A percentile compares a stretch with the other conserved stretches of the same genome.
Evolutionary conservation across 2,329 filamentous ascomycete species (phyloP).

Genomic region (Neonectria neomacrospora): DNA sequence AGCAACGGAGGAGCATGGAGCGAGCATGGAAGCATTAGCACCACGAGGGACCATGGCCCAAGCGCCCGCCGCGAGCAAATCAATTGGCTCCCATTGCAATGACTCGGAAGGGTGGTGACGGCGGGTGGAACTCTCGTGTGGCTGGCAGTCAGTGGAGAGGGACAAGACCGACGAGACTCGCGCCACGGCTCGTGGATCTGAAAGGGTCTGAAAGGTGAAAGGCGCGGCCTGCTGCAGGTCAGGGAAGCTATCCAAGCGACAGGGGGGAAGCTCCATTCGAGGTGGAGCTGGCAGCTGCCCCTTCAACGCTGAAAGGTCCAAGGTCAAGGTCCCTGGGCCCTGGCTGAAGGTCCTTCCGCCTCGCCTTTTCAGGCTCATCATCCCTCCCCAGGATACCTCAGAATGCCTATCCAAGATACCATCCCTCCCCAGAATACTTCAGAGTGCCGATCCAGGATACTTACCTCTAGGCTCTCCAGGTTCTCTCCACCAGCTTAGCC

Average conservation of each 20-base stretch:
- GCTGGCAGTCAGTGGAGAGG: slow-evolving; percentile 37
- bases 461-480: no score
- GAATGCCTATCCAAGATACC: no score
- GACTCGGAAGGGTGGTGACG: slow-evolving; percentile 43
- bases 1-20: slow-evolving; percentile 10
- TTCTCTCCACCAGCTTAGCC: not conserved
- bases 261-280: slow-evolving; percentile 42
- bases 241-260: slow-evolving; percentile 40
- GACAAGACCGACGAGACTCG: slow-evolving; percentile 21
- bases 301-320: slow-evolving; percentile 37
- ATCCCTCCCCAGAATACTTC: not conserved
- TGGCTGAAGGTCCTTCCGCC: slow-evolving; percentile 38
- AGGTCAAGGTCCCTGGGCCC: slow-evolving; percentile 30
- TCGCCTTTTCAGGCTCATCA: slow-evolving; percentile 13
- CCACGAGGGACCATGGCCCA: slow-evolving; percentile 38
- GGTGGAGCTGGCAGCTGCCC: slow-evolving; percentile 41
- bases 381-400: not conserved
- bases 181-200: slow-evolving; percentile 20
- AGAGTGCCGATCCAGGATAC: no score
- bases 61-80: slow-evolving; percentile 42
- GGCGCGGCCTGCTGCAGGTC: slow-evolving; percentile 29
- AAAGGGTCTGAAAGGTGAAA: not conserved
- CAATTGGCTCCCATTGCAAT: slow-evolving; percentile 47
- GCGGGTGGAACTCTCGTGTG: slow-evolving; percentile 15
- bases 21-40: slow-evolving; percentile 37